These are phyloP conservation scores for Fusarium avenaceum DNA, from an alignment of 2,329 filamentous ascomycete genomes.

Conservation along the genomic window DNA sequence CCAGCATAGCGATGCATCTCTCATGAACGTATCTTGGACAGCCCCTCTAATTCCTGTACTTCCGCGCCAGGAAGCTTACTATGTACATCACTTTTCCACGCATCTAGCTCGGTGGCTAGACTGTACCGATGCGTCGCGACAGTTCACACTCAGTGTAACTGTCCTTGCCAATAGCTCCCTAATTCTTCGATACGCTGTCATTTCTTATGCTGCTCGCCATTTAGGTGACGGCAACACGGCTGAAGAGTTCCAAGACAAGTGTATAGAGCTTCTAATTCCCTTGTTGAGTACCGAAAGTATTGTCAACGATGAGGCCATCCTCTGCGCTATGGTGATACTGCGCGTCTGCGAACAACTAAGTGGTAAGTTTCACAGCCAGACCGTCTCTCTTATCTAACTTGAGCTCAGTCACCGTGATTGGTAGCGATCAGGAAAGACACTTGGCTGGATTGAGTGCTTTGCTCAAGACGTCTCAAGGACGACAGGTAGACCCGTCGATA, in stretches of 20 bases:
- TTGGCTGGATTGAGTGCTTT: slow-evolving; percentile 32
- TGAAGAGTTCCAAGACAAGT: slow-evolving; percentile 9
- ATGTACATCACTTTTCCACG: slow-evolving; percentile 27
- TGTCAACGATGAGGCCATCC: slow-evolving; percentile 7
- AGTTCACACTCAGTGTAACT: slow-evolving; percentile 31
- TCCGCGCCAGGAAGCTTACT: slow-evolving; percentile 24
- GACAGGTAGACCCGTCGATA: slow-evolving; percentile 27
- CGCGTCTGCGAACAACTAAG: slow-evolving; percentile 17
- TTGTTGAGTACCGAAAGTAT: slow-evolving; percentile 11
- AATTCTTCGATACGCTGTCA: slow-evolving; percentile 8
- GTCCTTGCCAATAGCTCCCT: slow-evolving; percentile 12
- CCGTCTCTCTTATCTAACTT: not conserved
- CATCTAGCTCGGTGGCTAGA: slow-evolving; percentile 37
- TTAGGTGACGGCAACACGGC: slow-evolving; percentile 2
- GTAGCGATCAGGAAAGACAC: slow-evolving; percentile 37
- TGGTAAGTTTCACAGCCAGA: not conserved
- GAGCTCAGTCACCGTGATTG: not conserved
- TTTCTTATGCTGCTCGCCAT: slow-evolving; percentile 16
- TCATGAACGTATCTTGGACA: not conserved
- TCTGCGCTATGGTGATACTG: slow-evolving; percentile 22
- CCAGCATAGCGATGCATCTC: slow-evolving; percentile 1
- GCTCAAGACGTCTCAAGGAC: slow-evolving; percentile 36
- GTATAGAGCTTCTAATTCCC: slow-evolving; percentile 16
- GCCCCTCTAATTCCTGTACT: not conserved
- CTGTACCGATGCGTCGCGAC: slow-evolving; percentile 38